phyloP scores from a whole-genome alignment of 1,284 basidiomycete genomes.

The Naganishia sp. region DNA sequence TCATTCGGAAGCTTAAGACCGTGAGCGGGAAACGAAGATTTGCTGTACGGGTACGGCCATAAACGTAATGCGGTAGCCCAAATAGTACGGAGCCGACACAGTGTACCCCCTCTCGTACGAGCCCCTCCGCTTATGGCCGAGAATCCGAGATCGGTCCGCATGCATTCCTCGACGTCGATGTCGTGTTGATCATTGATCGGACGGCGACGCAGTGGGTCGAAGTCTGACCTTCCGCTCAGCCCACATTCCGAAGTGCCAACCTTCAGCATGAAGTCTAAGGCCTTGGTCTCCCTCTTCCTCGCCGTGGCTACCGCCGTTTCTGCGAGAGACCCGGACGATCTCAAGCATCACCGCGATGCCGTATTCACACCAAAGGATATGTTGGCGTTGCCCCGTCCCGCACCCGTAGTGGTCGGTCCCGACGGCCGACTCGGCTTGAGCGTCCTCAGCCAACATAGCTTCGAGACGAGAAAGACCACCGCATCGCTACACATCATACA shows the following conservation, averaged over 20 bases:
- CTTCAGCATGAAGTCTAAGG: neutral
- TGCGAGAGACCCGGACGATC: slow-evolving; percentile 2
- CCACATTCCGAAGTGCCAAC: neutral
- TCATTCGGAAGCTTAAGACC: no score
- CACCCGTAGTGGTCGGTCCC: slow-evolving; percentile 64
- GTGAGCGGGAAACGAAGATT: no score
- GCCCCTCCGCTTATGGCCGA: no score
- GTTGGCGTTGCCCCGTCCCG: slow-evolving; percentile 70
- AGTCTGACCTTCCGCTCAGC: no score
- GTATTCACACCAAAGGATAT: slow-evolving; percentile 72
- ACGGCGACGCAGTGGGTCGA: no score
- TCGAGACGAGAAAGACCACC: slow-evolving; percentile 67
- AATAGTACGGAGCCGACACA: no score
- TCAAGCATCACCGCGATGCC: slow-evolving; percentile 9
- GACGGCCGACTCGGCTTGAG: slow-evolving; percentile 68
- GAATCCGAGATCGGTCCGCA: no score
- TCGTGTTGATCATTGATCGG: no score
- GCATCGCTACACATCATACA: slow-evolving; percentile 63
- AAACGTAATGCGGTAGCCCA: no score
- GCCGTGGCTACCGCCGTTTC: slow-evolving; percentile 2
- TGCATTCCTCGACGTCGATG: no score
- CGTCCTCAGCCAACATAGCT: slow-evolving; percentile 67
- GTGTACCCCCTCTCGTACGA: no score
- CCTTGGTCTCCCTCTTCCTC: neutral
- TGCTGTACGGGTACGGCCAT: no score